Evolutionary conservation across 2,329 filamentous ascomycete genomes (phyloP), one percentile per base, ranked within the genome.

Genomic region (Claviceps sp.): DNA sequence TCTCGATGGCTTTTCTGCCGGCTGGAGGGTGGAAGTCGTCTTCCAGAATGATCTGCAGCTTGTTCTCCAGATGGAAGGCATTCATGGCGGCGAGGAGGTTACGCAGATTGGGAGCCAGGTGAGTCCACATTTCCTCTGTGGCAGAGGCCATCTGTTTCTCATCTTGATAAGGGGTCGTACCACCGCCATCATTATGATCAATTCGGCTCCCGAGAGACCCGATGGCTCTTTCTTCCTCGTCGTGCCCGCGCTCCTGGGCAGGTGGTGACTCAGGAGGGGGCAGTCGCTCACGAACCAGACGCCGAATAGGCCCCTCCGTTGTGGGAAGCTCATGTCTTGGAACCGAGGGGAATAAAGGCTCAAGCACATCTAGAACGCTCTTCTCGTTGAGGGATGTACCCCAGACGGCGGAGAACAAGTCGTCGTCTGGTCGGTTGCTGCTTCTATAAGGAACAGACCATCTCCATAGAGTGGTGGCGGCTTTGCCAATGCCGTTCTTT

Each of bases 371-470:
- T 13, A 45, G 49, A 13, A 54, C 47, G 16, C 19, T 39, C 13
- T 47, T 19, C 6, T 49, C 13, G 14, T 54, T 52, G 19, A 55
- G 17, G 1, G 41, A 26, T 1, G 38, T 50, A 5, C 40, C 47
- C 57, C 57, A 58, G 7, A 57, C 50, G 13, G 48, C 37, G 11
- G 54, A 50, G 37, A 57, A 58, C 13, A 55, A 38, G 6, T 42
- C 34, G 40, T 58, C 57, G 13, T 50, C 40, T 13, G 54, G 53
- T 13, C 56, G 53, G 42, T 58, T 56, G 24, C 57, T 53, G 38
- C 52, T 57, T 22, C 53, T 56, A 46, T 56, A 53, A 5, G 54
- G 54, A 17, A 58, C 56, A 6, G 57, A 57, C 56, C 57, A 58
- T n/a, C 52, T 39, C 57, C 57, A 57, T 22, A 58, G 19, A 13